Conservation (phyloP, 345 rosid genomes). For the Populus ilicifolia region DNA sequence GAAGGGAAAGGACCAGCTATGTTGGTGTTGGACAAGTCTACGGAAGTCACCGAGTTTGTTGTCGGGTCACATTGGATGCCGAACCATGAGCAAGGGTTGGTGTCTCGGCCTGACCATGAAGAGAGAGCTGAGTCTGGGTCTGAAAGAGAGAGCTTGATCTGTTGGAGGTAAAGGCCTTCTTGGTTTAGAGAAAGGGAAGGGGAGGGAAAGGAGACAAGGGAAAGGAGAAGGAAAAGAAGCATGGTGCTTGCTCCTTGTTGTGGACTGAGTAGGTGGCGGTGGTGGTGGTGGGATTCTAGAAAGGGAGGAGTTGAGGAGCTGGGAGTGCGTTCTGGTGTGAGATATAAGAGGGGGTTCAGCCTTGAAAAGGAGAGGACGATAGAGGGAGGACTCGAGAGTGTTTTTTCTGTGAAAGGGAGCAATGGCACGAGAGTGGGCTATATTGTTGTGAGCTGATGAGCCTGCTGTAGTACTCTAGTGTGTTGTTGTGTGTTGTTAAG, state of each 20-base stretch:
- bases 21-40: conserved; percentile 57
- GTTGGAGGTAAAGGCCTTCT: conserved; percentile 59
- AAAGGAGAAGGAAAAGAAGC: conserved; percentile 25
- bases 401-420: not conserved
- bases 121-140: conserved; percentile 59
- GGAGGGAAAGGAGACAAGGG: conserved; percentile 4
- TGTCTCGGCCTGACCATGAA: conserved; percentile 51
- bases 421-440: not conserved
- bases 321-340: not conserved
- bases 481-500: not conserved
- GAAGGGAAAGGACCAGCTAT: conserved; percentile 76
- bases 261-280: not conserved
- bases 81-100: conserved; percentile 56
- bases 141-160: conserved; percentile 38
- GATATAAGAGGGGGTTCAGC: not conserved
- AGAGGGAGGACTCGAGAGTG: not conserved
- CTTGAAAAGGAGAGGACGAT: not conserved
- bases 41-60: conserved; percentile 49
- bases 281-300: too few relatives aligned
- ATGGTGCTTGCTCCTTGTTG: not conserved
- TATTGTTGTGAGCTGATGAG: not conserved
- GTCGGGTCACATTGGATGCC: conserved; percentile 48
- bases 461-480: not conserved
- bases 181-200: conserved; percentile 46
- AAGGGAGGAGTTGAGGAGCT: not conserved